These are phyloP conservation scores for Hanseniaspora guilliermondii DNA, from an alignment of 805 yeast genomes.

Conservation along the genomic window DNA sequence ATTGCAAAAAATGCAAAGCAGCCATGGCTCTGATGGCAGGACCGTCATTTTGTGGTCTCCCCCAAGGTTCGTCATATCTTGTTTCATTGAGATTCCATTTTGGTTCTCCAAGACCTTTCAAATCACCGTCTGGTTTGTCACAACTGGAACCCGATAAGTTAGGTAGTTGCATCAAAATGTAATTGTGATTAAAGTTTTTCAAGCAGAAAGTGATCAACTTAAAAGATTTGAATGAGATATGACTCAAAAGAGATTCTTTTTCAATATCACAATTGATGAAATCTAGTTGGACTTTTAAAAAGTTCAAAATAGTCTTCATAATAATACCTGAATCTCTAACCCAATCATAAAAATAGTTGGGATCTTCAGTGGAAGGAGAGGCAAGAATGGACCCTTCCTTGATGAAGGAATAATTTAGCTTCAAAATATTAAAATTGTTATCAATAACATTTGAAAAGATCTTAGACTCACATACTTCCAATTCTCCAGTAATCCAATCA, in stretches of 20 bases:
- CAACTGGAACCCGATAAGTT: slow-evolving; percentile 58
- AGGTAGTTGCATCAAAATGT: slow-evolving; percentile 46
- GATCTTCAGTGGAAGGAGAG: slow-evolving; percentile 57
- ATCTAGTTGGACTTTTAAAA: slow-evolving; percentile 32
- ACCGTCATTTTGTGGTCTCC: slow-evolving; percentile 92
- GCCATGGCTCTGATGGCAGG: slow-evolving; percentile 73
- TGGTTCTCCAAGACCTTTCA: slow-evolving; percentile 75
- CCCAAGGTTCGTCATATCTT: slow-evolving; percentile 63
- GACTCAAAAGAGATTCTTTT: slow-evolving; percentile 14
- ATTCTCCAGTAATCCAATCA: slow-evolving; percentile 36
- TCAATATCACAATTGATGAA: slow-evolving; percentile 21
- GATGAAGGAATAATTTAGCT: slow-evolving; percentile 27
- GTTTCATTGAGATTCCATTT: slow-evolving; percentile 60
- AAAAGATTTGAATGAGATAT: slow-evolving; percentile 13
- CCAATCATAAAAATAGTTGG: slow-evolving; percentile 87
- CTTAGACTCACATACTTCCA: slow-evolving; percentile 30
- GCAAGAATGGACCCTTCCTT: slow-evolving; percentile 69
- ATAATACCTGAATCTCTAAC: slow-evolving; percentile 80
- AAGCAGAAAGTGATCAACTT: slow-evolving; percentile 33
- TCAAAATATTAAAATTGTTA: slow-evolving; percentile 20
- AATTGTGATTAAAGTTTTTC: slow-evolving; percentile 49
- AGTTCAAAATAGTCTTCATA: slow-evolving; percentile 46
- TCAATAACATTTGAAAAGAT: slow-evolving; percentile 42
- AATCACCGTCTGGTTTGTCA: slow-evolving; percentile 24
- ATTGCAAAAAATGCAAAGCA: slow-evolving; percentile 40